These are phyloP conservation scores for Exobasidium rhododendri DNA, from an alignment of 1,284 basidiomycete genomes.

Conservation along the genomic window DNA sequence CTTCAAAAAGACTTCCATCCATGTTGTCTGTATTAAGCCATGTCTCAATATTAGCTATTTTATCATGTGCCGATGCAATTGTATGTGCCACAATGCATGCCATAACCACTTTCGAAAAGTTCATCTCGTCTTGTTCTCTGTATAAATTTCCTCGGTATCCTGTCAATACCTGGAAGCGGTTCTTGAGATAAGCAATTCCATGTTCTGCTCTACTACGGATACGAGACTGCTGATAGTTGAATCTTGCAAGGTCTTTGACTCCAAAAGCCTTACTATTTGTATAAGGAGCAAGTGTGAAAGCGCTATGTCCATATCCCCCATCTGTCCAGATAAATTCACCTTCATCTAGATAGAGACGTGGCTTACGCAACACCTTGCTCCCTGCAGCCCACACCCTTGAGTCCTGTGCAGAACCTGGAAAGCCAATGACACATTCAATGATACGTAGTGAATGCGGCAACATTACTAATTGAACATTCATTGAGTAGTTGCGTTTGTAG, in stretches of 20 bases:
- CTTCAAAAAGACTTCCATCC: neutral
- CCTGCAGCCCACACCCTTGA: neutral
- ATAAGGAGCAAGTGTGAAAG: neutral
- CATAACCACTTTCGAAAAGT: neutral
- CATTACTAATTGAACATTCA: neutral
- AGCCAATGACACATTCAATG: neutral
- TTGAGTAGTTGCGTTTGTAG: neutral
- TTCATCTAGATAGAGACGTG: neutral
- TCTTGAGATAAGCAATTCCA: neutral
- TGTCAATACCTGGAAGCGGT: neutral
- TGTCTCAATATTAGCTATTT: neutral
- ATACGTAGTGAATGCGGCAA: neutral
- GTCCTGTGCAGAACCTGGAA: neutral
- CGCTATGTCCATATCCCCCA: neutral
- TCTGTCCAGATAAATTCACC: constrained; percentile 1
- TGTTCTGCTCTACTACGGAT: constrained; percentile 1
- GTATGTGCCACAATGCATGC: neutral
- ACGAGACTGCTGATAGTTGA: neutral
- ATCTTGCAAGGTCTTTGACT: neutral
- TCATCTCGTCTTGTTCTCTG: neutral
- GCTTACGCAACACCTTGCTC: neutral
- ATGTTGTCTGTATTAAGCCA: neutral
- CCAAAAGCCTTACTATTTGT: neutral
- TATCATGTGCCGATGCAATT: neutral
- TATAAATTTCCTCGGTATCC: neutral